Percentiles rank a stretch among this genome's conserved stretches.
phyloP scores from a whole-genome alignment of 1,284 basidiomycete species.

The Ganoderma lucidum region DNA sequence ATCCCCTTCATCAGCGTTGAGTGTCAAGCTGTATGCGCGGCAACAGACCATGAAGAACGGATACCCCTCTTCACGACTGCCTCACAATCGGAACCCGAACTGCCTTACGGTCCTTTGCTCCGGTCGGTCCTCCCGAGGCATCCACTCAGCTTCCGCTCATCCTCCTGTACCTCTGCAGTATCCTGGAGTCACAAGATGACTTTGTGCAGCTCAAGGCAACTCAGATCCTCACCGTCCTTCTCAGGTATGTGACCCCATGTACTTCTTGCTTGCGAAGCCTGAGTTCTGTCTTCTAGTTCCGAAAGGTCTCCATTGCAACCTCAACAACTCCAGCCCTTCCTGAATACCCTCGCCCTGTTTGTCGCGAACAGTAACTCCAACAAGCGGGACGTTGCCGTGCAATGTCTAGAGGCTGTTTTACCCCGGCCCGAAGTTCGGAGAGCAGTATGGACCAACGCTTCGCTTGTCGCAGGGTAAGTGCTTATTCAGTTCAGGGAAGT shows the following conservation, averaged over 20 bases:
- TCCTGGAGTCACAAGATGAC: conserved; percentile 89
- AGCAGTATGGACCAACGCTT: conserved; percentile 76
- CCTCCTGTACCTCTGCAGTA: conserved; percentile 50
- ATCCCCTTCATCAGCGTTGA: not conserved
- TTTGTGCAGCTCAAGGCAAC: conserved; percentile 92
- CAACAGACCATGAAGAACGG: conserved; percentile 78
- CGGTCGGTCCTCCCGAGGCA: conserved; percentile 58
- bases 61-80: conserved; percentile 76
- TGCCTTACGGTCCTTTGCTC: conserved; percentile 87
- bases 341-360: conserved; percentile 69
- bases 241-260: conserved; percentile 59
- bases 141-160: not conserved
- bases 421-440: conserved; percentile 81
- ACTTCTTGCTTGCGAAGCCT: not conserved
- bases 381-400: conserved; percentile 90
- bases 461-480: conserved; percentile 69
- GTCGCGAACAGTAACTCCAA: conserved; percentile 69
- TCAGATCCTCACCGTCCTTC: conserved; percentile 88
- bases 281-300: conserved; percentile 48
- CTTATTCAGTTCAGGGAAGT: not conserved
- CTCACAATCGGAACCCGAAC: conserved; percentile 71
- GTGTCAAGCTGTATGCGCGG: not conserved
- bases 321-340: conserved; percentile 71
- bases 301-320: conserved; percentile 61
- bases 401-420: conserved; percentile 89